phyloP scores from a whole-genome alignment of 495 filamentous ascomycete genomes.

The Evernia prunastri region DNA sequence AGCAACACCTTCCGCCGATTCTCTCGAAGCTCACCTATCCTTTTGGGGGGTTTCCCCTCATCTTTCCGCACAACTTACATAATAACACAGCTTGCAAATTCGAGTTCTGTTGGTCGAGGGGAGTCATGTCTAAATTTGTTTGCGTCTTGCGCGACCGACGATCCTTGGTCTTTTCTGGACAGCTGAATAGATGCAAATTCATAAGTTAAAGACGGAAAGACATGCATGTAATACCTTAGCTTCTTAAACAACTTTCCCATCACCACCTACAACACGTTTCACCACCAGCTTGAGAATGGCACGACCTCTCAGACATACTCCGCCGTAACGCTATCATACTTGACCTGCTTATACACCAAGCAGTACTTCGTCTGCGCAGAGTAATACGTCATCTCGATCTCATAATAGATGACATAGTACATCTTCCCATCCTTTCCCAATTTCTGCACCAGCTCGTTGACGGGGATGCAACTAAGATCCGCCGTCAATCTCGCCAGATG shows the following conservation, averaged over 20 bases:
- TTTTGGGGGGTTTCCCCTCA: too few relatives aligned
- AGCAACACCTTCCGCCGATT: too few relatives aligned
- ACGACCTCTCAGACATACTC: conserved; percentile 25
- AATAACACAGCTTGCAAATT: too few relatives aligned
- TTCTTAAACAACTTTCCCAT: background rate
- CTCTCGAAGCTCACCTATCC: too few relatives aligned
- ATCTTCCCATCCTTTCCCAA: conserved; percentile 23
- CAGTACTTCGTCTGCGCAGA: conserved; percentile 30
- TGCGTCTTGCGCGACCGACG: too few relatives aligned
- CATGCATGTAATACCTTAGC: too few relatives aligned
- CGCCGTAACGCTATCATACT: conserved; percentile 29
- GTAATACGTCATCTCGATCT: conserved; percentile 31
- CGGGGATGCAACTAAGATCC: conserved; percentile 25
- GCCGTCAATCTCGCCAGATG: conserved; percentile 22
- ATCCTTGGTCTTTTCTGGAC: too few relatives aligned
- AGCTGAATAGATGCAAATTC: too few relatives aligned
- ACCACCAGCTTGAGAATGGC: background rate
- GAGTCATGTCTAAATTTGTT: too few relatives aligned
- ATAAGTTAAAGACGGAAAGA: too few relatives aligned
- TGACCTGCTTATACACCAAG: conserved; percentile 28
- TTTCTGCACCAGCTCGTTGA: conserved; percentile 16
- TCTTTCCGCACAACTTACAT: too few relatives aligned
- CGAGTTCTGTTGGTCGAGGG: too few relatives aligned
- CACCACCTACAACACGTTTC: background rate
- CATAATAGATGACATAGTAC: conserved; percentile 29